Evolutionary conservation across 2,329 filamentous ascomycete genomes (phyloP).

Genomic region (Scedosporium apiospermum): DNA sequence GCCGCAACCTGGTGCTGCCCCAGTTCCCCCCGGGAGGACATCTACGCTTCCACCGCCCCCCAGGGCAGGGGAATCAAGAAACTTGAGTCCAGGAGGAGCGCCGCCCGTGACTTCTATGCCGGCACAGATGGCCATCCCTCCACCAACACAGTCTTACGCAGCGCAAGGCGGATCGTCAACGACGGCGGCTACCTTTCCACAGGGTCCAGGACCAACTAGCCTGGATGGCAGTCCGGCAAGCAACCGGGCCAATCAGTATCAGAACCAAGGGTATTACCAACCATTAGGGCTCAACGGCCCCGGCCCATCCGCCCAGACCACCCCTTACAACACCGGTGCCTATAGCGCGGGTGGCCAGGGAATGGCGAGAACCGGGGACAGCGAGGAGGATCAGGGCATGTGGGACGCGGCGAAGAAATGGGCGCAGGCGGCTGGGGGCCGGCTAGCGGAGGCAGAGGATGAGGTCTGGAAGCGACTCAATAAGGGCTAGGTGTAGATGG

Average conservation of each 20-base stretch:
- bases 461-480: constrained; percentile 57
- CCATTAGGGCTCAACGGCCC: neutral
- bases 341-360: neutral
- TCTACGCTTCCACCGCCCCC: constrained; percentile 38
- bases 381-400: constrained; percentile 30
- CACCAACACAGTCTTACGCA: constrained; percentile 30
- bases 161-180: constrained; percentile 23
- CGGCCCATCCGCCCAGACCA: neutral
- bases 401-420: constrained; percentile 50
- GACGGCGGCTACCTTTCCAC: constrained; percentile 19
- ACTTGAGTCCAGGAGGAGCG: constrained; percentile 14
- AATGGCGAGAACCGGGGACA: neutral
- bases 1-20: constrained; percentile 49
- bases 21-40: constrained; percentile 26
- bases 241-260: neutral
- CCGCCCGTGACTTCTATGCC: constrained; percentile 33
- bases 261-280: neutral
- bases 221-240: constrained; percentile 13
- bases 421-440: constrained; percentile 46
- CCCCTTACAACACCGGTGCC: neutral
- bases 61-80: constrained; percentile 34
- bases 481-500: constrained; percentile 33
- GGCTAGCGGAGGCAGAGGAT: constrained; percentile 46
- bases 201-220: constrained; percentile 9
- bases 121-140: constrained; percentile 38